These are phyloP conservation scores for Cornus kousa DNA, from an alignment of 148 eudicot genomes.

Conservation along the genomic window DNA sequence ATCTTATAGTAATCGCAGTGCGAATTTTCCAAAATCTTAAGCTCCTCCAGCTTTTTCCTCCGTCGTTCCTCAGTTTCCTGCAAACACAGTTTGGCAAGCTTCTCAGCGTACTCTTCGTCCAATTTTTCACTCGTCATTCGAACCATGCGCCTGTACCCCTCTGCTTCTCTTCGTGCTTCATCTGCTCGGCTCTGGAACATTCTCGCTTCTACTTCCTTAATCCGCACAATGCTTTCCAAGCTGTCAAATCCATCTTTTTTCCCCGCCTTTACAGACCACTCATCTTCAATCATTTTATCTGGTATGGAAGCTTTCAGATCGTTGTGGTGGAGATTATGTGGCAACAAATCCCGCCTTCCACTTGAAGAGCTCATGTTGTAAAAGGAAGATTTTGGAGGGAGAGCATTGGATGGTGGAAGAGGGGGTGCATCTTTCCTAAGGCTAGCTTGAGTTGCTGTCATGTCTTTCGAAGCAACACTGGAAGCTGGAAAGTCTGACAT, in stretches of 20 bases:
- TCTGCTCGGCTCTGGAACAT: conserved; percentile 87
- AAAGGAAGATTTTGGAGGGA: conserved; percentile 30
- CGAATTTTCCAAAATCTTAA: conserved; percentile 59
- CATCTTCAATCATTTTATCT: conserved; percentile 26
- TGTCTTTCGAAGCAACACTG: conserved; percentile 31
- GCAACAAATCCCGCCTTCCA: conserved; percentile 26
- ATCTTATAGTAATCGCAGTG: conserved; percentile 75
- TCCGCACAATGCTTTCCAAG: conserved; percentile 65
- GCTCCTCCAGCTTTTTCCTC: conserved; percentile 68
- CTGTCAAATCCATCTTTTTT: conserved; percentile 52
- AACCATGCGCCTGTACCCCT: conserved; percentile 41
- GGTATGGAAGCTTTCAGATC: conserved; percentile 19
- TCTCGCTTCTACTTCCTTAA: conserved; percentile 73
- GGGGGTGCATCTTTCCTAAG: conserved; percentile 28
- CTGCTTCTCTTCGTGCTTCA: conserved; percentile 78
- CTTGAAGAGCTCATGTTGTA: conserved; percentile 28
- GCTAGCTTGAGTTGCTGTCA: conserved; percentile 18
- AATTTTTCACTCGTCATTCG: conserved; percentile 45
- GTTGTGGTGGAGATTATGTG: conserved; percentile 37
- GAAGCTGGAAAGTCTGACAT: conserved; percentile 29
- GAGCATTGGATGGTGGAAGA: conserved; percentile 27
- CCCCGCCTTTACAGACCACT: conserved; percentile 31
- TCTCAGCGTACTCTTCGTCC: conserved; percentile 71
- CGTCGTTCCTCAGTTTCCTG: conserved; percentile 65
- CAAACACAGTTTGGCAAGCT: conserved; percentile 58